Evolutionary conservation across 73 alveolate species (phyloP), one percentile per base, ranked within the genome.

Genomic region (Urostyla sp.): DNA sequence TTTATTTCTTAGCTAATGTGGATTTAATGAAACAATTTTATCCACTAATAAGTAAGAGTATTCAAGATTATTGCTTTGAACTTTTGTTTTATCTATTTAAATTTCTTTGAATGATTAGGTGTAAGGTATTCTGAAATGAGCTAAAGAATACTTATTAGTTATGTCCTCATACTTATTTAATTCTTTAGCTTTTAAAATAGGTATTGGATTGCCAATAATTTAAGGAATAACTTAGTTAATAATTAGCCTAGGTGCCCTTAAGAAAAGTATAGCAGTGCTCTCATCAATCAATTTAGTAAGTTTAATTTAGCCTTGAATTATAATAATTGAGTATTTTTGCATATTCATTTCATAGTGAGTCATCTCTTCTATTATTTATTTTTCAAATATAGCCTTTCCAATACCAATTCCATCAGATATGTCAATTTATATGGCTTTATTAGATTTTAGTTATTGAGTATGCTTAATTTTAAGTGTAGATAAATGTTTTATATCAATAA

Each of bases 401-500:
- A 69, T 23, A 0, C 83, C 83, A 5, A 69, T 69, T 27, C 83
- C 83, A 48, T 69, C 83, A 18, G 83, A 69, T 1, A 69, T 69
- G 37, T 69, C 83, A 13, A 69, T 4, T 3, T 56, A 46, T 31
- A 45, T 53, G 4, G 66, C 67, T 69, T 69, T 27, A 69, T 46
- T 46, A 69, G 40, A 52, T 35, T 69, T 69, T 32, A 30, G 44
- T 24, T 46, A 37, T 34, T 48, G 44, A n/a, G 44, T 69, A 54
- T 69, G 44, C 10, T 43, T 69, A 15, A 32, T 10, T 49, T 69
- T 69, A 18, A 46, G 44, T 1, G 26, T 16, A 11, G 27, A 28
- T 28, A 28, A 53, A 49, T 30, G 8, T 20, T 27, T 55, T 3
- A 48, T 35, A 49, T 44, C 56, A 11, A 35, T 32, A 1, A 69